Evolutionary conservation across 2,329 filamentous ascomycete species (phyloP).

Genomic region (Sarocladium oryzae): DNA sequence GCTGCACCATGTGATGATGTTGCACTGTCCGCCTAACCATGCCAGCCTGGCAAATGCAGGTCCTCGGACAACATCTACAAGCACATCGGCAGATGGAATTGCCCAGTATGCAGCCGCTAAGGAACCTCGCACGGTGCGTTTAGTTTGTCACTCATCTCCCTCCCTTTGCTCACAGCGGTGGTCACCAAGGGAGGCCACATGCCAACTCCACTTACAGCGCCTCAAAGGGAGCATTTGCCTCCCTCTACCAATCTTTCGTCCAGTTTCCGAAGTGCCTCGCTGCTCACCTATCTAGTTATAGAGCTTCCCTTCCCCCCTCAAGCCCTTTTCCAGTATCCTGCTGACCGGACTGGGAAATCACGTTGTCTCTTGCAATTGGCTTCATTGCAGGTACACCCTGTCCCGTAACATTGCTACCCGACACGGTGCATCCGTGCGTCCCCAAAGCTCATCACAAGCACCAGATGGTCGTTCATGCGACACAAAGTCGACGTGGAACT

Average conservation of each 20-base stretch:
- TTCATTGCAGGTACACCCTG: not conserved
- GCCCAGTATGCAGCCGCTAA: not conserved
- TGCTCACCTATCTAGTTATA: not conserved
- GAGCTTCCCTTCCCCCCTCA: not conserved
- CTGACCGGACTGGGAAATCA: not conserved
- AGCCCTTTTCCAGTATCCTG: not conserved
- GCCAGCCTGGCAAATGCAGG: not conserved
- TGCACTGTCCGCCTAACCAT: not conserved
- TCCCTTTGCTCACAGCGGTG: not conserved
- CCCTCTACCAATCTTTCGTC: not conserved
- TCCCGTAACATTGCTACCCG: not conserved
- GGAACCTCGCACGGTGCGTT: not conserved
- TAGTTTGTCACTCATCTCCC: slow-evolving; percentile 6
- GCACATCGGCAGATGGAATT: not conserved
- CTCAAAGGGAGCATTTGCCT: not conserved
- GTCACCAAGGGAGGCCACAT: not conserved
- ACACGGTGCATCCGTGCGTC: not conserved
- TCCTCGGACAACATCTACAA: not conserved
- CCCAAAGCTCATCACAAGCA: not conserved
- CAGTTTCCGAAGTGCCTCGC: not conserved
- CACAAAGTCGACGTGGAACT: not conserved
- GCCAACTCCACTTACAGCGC: not conserved
- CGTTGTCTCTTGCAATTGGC: not conserved
- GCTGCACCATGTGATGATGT: not conserved
- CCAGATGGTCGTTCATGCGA: not conserved